Percentiles rank a stretch among this genome's conserved stretches.
These are phyloP conservation scores for Tylopilus orsonianus DNA, from an alignment of 1,284 basidiomycete species.

Conservation along the genomic window DNA sequence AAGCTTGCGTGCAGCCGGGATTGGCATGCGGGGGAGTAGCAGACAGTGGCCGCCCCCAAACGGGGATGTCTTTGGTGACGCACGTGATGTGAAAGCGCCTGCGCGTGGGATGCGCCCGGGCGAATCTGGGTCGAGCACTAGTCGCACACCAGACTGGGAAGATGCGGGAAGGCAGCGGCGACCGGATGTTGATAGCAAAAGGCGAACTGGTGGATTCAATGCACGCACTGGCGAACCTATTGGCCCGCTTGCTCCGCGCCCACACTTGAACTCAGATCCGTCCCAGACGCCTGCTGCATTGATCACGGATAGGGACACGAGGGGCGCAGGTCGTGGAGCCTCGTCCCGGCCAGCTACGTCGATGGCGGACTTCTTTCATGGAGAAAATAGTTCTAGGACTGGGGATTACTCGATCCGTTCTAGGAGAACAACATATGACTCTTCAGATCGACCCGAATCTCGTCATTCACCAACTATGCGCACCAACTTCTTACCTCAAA, in stretches of 20 bases:
- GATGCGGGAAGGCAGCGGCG: conserved; percentile 20
- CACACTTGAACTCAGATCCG: conserved; percentile 32
- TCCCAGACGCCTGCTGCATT: conserved; percentile 18
- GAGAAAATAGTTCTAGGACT: conserved; percentile 14
- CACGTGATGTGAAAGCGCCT: conserved; percentile 14
- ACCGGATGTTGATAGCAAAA: conserved; percentile 16
- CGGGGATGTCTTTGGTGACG: conserved; percentile 41
- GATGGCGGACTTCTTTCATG: conserved; percentile 31
- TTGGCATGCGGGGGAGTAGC: conserved; percentile 39
- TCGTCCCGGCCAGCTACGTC: conserved; percentile 34
- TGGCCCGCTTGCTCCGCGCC: conserved; percentile 22
- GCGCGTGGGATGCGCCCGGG: conserved; percentile 19
- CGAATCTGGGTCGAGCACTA: conserved; percentile 6
- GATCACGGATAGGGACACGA: conserved; percentile 21
- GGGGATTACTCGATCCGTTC: conserved; percentile 19
- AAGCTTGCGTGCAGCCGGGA: conserved; percentile 69
- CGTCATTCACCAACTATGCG: conserved; percentile 23
- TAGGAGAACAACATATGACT: conserved; percentile 26
- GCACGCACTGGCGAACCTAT: conserved; percentile 15
- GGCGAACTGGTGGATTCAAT: conserved; percentile 18
- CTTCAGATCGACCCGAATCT: conserved; percentile 26
- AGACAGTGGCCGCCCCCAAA: conserved; percentile 24
- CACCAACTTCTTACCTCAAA: conserved; percentile 15
- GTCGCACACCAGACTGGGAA: conserved; percentile 29
- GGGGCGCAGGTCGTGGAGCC: conserved; percentile 10